Evolutionary conservation across 176 grass and related monocot species (phyloP).

Genomic region (Pontederia paniculata): DNA sequence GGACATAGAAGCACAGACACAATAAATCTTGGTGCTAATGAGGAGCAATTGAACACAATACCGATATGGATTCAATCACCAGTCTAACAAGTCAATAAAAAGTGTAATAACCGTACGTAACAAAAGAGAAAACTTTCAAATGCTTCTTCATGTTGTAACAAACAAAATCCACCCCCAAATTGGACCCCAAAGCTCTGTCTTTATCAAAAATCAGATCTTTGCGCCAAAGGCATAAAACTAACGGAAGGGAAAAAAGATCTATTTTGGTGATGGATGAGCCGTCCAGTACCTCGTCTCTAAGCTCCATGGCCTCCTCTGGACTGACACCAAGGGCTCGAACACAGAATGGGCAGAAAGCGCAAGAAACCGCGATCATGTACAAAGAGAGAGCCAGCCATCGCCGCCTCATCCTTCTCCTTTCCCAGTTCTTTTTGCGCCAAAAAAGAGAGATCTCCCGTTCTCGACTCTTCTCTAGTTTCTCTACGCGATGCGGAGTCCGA

Average conservation of each 20-base stretch:
- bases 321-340: conserved; percentile 49
- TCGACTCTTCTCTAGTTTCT: no score
- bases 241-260: background rate
- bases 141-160: background rate
- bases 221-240: background rate
- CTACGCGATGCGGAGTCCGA: no score
- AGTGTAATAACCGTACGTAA: no score
- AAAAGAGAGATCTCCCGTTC: no score
- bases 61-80: no score
- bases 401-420: conserved; percentile 12
- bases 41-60: no score
- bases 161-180: background rate
- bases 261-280: background rate
- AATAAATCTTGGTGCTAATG: no score
- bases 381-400: conserved; percentile 4
- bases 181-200: background rate
- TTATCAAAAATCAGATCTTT: background rate
- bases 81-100: no score
- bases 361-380: conserved; percentile 13
- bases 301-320: conserved; percentile 51
- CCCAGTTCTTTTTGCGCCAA: background rate
- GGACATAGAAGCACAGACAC: no score
- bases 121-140: background rate
- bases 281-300: conserved; percentile 70
- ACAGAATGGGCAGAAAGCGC: conserved; percentile 19